A percentile compares a stretch with the other conserved stretches of the same genome.
Conservation (phyloP, 2,329 filamentous ascomycete genomes). For the Colletotrichum sp. region DNA sequence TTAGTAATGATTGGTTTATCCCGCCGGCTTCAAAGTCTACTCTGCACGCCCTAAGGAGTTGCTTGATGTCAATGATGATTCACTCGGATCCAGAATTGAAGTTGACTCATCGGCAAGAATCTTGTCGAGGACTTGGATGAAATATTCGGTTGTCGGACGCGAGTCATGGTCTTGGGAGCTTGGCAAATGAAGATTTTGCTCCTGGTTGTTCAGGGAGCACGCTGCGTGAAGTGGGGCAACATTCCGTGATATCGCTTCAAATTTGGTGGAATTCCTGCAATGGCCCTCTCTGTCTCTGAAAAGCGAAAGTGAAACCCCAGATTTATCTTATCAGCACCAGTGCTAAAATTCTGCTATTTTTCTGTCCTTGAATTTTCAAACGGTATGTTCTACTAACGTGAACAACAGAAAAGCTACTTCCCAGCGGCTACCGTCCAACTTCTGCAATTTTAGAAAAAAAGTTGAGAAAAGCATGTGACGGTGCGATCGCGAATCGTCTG, state of each 20-base stretch:
- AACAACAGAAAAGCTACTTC: background rate
- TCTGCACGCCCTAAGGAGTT: background rate
- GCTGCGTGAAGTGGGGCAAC: background rate
- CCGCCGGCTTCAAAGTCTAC: background rate
- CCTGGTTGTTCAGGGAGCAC: background rate
- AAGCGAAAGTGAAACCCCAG: background rate
- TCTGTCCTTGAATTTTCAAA: background rate
- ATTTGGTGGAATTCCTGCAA: background rate
- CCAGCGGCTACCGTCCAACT: background rate
- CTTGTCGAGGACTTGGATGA: background rate
- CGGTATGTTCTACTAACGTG: background rate
- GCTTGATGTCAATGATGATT: background rate
- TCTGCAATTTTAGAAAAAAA: fast-evolving
- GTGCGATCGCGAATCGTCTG: background rate
- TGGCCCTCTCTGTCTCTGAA: background rate
- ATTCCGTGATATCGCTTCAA: background rate
- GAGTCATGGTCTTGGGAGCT: background rate
- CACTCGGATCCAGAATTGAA: background rate
- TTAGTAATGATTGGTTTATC: background rate
- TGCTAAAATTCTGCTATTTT: fast-evolving
- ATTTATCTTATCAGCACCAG: background rate
- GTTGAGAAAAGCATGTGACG: background rate
- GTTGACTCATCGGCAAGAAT: background rate
- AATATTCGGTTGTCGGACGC: fast-evolving
- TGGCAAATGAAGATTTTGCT: background rate